These are phyloP conservation scores for Suillus paluster DNA, from an alignment of 768 basidiomycete genomes.

Conservation along the genomic window DNA sequence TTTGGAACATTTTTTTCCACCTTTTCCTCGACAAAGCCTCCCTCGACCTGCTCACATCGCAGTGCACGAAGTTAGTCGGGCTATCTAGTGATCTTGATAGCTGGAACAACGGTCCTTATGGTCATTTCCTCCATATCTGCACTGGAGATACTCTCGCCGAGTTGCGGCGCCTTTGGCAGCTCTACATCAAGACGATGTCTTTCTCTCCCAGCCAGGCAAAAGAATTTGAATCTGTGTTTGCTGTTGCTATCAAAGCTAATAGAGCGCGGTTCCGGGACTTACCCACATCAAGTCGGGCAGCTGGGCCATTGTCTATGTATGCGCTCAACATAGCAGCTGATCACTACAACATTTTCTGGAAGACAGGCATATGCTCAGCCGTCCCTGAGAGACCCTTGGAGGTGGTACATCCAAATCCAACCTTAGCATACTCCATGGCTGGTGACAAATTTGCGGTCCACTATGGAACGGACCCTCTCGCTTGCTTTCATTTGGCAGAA, in stretches of 20 bases:
- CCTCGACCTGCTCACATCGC: constrained; percentile 25
- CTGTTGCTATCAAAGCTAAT: too few species aligned
- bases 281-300: constrained; percentile 30
- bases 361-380: constrained; percentile 28
- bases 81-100: constrained; percentile 21
- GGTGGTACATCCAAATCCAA: constrained; percentile 31
- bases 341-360: constrained; percentile 33
- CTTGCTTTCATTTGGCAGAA: constrained; percentile 38
- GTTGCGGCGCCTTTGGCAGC: too few species aligned
- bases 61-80: constrained; percentile 27
- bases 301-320: constrained; percentile 26
- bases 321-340: constrained; percentile 10
- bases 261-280: neutral
- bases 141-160: too few species aligned
- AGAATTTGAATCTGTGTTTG: too few species aligned
- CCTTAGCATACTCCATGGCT: constrained; percentile 29
- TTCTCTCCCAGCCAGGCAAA: too few species aligned
- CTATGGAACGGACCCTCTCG: constrained; percentile 34
- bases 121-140: too few species aligned
- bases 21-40: constrained; percentile 28
- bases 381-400: constrained; percentile 18
- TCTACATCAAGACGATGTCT: too few species aligned
- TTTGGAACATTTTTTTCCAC: constrained; percentile 39
- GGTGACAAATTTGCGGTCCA: constrained; percentile 30
- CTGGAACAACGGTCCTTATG: constrained; percentile 32